Evolutionary conservation across 2,329 filamentous ascomycete species (phyloP), one percentile per base, ranked within the genome.

Genomic region (Emergomyces africanus): DNA sequence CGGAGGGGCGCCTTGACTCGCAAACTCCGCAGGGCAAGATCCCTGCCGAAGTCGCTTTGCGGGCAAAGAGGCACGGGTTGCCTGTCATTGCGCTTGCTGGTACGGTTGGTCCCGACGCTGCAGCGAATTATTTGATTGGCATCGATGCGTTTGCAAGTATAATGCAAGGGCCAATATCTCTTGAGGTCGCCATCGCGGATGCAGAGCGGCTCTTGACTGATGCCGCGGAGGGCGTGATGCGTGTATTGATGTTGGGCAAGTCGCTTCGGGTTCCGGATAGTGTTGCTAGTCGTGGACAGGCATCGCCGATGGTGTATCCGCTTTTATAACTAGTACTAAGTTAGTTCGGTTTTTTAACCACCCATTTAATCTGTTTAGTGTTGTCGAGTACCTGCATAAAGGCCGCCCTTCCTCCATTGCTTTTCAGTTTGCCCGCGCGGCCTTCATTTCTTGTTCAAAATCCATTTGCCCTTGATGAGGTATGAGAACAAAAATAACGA

Each of bases 11-110:
- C 10, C 73, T 81, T 18, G 79, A 81, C 62, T 72, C 74, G 51
- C 79, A 81, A 62, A 80, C 78, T 0, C 75, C 78, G 0, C 69
- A 72, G 49, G 79, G 79, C 1, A 81, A 81, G 65, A 80, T 81
- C 62, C 79, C 79, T 9, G 78, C 75, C 2, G 79, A 81, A 64
- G 74, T 82, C 30, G 79, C 78, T 10, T 69, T 72, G 57, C 72
- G 77, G 10, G 79, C 79, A 2, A 77, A 75, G 64, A 68, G 69
- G 57, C 72, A 72, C 61, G 72, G 74, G 4, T 69, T 78, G 2
- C 77, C 78, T 0, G 79, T 81, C 1, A 77, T 79, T 55, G 73
- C 71, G 2, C 66, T 76, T 20, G 74, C 73, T 5, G 74, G 74
- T 9, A 76, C 73, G 3, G 70, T 76, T 20, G 74, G 74, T 2